Evolutionary conservation across 371 early-diverging fungal species (phyloP).

Genomic region (Rhizopus sp.): DNA sequence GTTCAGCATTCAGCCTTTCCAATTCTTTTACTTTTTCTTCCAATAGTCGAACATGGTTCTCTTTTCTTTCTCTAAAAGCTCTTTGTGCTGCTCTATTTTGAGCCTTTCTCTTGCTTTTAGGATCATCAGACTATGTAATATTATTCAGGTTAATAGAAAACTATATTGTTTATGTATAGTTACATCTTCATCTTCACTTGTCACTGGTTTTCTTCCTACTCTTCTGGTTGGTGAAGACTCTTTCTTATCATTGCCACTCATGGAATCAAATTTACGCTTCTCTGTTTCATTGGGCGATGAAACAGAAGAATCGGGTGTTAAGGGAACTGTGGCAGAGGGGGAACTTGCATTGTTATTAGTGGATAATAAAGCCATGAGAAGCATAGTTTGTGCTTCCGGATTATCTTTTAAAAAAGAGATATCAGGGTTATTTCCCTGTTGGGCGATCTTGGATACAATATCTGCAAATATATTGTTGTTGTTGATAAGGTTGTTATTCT

Average conservation of each 20-base stretch:
- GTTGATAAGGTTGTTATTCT: conserved; percentile 15
- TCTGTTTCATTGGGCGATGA: conserved; percentile 1
- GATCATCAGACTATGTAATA: conserved; percentile 26
- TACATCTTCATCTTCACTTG: conserved; percentile 29
- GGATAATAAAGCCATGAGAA: conserved; percentile 21
- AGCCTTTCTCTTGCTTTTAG: conserved; percentile 60
- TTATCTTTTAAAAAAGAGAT: conserved; percentile 27
- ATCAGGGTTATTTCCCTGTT: conserved; percentile 25
- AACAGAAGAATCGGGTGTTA: background rate
- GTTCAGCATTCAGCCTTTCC: conserved; percentile 41
- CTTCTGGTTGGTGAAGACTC: conserved; percentile 6
- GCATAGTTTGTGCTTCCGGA: conserved; percentile 27
- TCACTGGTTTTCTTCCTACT: conserved; percentile 31
- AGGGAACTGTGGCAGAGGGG: background rate
- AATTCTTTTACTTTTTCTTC: conserved; percentile 70
- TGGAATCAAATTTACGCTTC: conserved; percentile 17
- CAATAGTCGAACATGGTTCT: conserved; percentile 62
- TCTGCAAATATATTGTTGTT: background rate
- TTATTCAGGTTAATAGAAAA: background rate
- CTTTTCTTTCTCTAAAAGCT: conserved; percentile 74
- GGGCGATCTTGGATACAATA: conserved; percentile 19
- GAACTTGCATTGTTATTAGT: conserved; percentile 4
- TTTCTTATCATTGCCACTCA: background rate
- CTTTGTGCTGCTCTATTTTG: conserved; percentile 79
- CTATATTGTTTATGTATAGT: background rate